A percentile compares a stretch with the other conserved stretches of the same genome.
These are phyloP conservation scores for Ophiostoma angusticollis DNA, from an alignment of 2,329 filamentous ascomycete species.

Conservation along the genomic window DNA sequence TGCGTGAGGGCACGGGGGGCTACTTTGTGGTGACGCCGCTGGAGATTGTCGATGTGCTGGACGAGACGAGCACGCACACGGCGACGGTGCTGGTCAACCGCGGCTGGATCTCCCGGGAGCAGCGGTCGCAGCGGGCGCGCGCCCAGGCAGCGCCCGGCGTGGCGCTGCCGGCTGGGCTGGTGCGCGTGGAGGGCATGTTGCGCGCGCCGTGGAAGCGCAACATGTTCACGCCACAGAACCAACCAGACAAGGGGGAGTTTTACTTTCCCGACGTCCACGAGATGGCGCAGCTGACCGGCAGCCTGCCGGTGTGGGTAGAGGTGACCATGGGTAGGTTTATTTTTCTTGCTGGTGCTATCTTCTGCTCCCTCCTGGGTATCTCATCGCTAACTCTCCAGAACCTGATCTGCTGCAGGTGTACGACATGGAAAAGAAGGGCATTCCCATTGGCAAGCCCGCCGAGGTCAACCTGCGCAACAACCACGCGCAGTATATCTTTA, in stretches of 20 bases:
- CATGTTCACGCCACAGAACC: constrained; percentile 87
- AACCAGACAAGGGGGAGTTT: constrained; percentile 70
- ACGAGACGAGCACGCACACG: constrained; percentile 16
- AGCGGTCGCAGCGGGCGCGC: constrained; percentile 50
- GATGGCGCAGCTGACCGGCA: constrained; percentile 75
- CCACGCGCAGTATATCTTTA: constrained; percentile 97
- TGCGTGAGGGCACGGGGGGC: constrained; percentile 80
- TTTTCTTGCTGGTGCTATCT: neutral
- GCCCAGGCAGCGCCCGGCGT: constrained; percentile 47
- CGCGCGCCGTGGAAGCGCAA: constrained; percentile 94
- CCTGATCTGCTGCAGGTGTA: constrained; percentile 66
- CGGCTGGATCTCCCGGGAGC: constrained; percentile 79
- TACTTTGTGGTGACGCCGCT: constrained; percentile 87
- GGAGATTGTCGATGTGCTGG: constrained; percentile 31
- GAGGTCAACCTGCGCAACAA: constrained; percentile 94
- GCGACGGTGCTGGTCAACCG: constrained; percentile 62
- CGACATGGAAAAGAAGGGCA: constrained; percentile 64
- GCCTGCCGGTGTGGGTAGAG: constrained; percentile 88
- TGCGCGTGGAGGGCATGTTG: constrained; percentile 72
- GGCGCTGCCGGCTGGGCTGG: constrained; percentile 54
- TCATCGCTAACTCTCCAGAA: constrained; percentile 41
- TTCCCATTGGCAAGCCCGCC: constrained; percentile 76
- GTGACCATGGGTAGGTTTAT: constrained; percentile 70
- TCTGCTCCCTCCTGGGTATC: too few relatives aligned
- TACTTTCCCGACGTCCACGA: constrained; percentile 89